These are phyloP conservation scores for Dioscorea zingiberensis DNA, from an alignment of 106 monocot genomes.

Conservation along the genomic window DNA sequence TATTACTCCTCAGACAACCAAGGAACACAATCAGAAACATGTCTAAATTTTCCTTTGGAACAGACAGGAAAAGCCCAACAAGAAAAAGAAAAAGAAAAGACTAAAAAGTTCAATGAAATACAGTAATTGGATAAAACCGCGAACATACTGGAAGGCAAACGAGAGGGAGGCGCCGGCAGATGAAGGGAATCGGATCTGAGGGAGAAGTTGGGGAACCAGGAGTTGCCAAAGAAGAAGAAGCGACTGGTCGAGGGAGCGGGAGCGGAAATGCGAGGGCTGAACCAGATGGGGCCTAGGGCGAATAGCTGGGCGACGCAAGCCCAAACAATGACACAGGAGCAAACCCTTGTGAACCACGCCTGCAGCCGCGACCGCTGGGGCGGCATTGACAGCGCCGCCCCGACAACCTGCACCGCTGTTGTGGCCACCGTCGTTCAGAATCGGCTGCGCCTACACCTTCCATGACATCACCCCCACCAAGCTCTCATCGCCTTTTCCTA, in stretches of 20 bases:
- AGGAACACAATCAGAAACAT: no score
- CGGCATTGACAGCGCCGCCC: constrained; percentile 1
- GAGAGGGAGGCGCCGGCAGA: not conserved
- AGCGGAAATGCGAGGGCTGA: constrained; percentile 1
- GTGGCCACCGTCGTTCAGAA: not conserved
- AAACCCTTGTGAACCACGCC: constrained; percentile 29
- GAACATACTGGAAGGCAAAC: constrained; percentile 8
- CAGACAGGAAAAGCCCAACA: not conserved
- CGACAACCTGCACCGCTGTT: constrained; percentile 1
- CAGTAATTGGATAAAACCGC: not conserved
- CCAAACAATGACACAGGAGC: constrained; percentile 31
- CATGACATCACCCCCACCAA: no score
- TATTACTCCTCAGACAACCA: no score
- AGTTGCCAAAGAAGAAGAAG: not conserved
- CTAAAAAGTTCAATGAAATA: not conserved
- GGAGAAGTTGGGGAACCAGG: not conserved
- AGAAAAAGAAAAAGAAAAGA: no score
- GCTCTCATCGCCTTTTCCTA: no score
- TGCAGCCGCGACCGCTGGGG: constrained; percentile 15
- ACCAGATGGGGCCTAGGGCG: constrained; percentile 29
- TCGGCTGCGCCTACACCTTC: no score
- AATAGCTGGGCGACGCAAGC: constrained; percentile 30
- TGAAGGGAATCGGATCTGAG: not conserved
- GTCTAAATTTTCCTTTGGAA: no score
- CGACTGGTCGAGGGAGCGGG: not conserved